Percentiles rank a stretch among this genome's conserved stretches.
These are phyloP conservation scores for Hanseniaspora lachancei DNA, from an alignment of 805 yeast species.

Conservation along the genomic window DNA sequence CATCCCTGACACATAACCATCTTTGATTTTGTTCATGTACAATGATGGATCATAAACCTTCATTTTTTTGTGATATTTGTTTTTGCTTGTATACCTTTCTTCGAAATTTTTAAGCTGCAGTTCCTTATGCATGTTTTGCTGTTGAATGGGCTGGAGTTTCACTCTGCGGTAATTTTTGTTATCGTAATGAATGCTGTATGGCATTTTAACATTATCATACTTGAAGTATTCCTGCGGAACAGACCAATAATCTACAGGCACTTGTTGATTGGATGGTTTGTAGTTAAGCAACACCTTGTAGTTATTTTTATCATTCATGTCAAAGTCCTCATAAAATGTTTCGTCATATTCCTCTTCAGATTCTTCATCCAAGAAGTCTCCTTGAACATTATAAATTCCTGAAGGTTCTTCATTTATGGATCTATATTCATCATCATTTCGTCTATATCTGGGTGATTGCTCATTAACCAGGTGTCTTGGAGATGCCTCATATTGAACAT, in stretches of 20 bases:
- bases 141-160: not conserved
- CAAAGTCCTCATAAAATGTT: conserved; percentile 8
- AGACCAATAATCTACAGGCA: conserved; percentile 8
- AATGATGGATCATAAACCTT: not conserved
- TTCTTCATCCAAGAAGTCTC: not conserved
- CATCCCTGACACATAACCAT: conserved; percentile 6
- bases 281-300: not conserved
- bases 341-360: conserved; percentile 2
- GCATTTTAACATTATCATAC: not conserved
- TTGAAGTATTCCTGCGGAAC: not conserved
- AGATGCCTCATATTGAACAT: not conserved
- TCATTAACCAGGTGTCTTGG: not conserved
- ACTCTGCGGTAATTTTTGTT: not conserved
- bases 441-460: not conserved
- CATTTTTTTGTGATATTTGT: not conserved
- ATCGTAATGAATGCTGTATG: not conserved
- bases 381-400: not conserved
- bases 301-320: not conserved
- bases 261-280: not conserved
- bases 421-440: not conserved
- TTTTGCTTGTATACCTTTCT: not conserved
- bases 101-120: not conserved
- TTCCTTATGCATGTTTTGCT: not conserved
- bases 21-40: not conserved
- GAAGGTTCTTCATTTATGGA: not conserved